Base-by-base conservation (phyloP, 2,329 filamentous ascomycete genomes). In the Penicillium brasilianum region DNA sequence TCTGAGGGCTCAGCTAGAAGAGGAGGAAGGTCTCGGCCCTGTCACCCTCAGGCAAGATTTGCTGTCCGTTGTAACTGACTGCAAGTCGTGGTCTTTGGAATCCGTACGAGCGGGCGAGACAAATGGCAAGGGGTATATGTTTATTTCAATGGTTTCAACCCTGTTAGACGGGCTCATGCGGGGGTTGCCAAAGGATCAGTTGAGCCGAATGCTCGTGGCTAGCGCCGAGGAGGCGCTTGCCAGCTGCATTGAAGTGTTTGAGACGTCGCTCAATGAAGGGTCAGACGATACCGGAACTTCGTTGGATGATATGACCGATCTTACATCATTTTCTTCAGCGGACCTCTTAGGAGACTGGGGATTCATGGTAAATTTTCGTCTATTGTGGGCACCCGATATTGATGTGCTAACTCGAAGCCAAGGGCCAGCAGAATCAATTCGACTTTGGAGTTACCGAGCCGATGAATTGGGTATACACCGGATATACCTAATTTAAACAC, bases 121-220 rank as follows among this genome's bases (percentile, higher is more conserved):
- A 0, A 87, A 86, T 57, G 72, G 83, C 20, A 87, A 87, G 63
- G 82, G 82, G 0, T 81, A 81, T 43, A 52, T 87, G 18, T 75
- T 86, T 13, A 62, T 74, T 1, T 69, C 68, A 9, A 66, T 81
- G 13, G 65, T 83, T 0, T 65, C 66, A 5, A 75, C 78, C 0
- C 78, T 85, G 46, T 73, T 86, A 0, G 73, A 82, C 3, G 80
- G 74, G 0, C 69, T 84, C 1, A 70, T 76, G 60, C 69, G 66
- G 3, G 79, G 81, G 0, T 11, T 78, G 0, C 60, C 61, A 0
- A 73, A 73, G 6, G 70, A 78, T 0, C 76, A 81, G 7, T 36
- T 81, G 0, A 53, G 75, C 0, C 43, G 65, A 2, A 34, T 71
- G 0, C 64, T 84, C 3, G 43, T 83, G 1, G 72, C 73, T 10